Evolutionary conservation across 1,284 basidiomycete genomes (phyloP), one percentile per base, ranked within the genome.

Genomic region (Cryptococcus sp.): DNA sequence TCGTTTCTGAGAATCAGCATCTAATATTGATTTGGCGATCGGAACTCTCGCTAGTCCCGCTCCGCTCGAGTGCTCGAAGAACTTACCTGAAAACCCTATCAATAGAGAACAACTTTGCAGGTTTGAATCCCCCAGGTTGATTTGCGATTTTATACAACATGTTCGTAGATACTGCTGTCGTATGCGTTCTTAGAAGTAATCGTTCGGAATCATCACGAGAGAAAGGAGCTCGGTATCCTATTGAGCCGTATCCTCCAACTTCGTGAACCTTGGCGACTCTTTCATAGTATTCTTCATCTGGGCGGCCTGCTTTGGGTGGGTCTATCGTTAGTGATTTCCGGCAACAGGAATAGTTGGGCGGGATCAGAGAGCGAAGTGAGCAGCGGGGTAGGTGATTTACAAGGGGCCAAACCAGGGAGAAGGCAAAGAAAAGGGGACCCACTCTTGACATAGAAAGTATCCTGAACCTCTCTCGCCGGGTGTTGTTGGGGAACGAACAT

Each of bases 401-500:
- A n/a, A n/a, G n/a, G n/a, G n/a, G n/a, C n/a, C n/a, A n/a, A n/a
- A n/a, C n/a, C n/a, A n/a, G n/a, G n/a, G n/a, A 28, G 3, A 19
- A 21, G 22, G 16, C 3, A 14, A 36, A 13, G 31, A 10, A 39
- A 36, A 14, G 7, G 4, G 34, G 42, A 63, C 70, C 54, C 64
- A 85, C 90, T 88, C 57, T 93, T 96, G 46, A 98, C 82, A 76
- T 98, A 99, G 82, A 99, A 99, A 7, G 96, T 99, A 70, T 99
- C 96, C 76, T 99, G 96, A 47, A 98, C 76, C 64, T 99, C 96
- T 70, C 96, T 85, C 23, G 96, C 96, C 18, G 96, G 94, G 77
- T 99, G 96, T 77, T 98, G 94, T 72, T 99, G 96, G 1, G 96
- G 96, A 0, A 99, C 96, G 73, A 96, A 99, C 60, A 99, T 82